Evolutionary conservation across 768 basidiomycete species (phyloP), one percentile per base, ranked within the genome.

Genomic region (Mycena albidolilacea): DNA sequence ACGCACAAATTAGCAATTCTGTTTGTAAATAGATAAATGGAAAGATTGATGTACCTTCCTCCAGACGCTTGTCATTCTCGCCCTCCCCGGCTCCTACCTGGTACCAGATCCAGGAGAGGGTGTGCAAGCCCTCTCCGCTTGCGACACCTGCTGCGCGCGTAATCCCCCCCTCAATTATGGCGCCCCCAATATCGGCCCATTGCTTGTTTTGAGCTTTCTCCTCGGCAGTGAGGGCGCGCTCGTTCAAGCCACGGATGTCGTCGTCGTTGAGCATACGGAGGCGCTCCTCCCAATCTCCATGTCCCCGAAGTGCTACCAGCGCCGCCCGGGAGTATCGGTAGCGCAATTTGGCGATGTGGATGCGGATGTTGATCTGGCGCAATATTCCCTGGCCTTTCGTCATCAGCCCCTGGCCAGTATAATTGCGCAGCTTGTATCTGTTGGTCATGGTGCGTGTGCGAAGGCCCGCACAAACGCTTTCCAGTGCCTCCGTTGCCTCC

Each of bases 381-480:
- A 43, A 43, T 10, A 48, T 48, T 14, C 46, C 46, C 17, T 48
- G 46, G 55, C 8, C 55, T 30, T 4, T 58, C 41, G 17, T 48
- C 46, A 48, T 48, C 46, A 67, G 44, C 41, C 54, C 65, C 55
- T 67, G 65, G 21, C 46, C 46, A 7, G 46, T 48, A 19, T 48
- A 48, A 19, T 48, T 14, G 7, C 17, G 12, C 14, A 48, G 38
- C 55, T 35, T 43, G 54, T 30, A 67, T 1, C 65, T 21, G 35
- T 67, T 67, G 15, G 55, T 67, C 65, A 67, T 67, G 8, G 65
- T 67, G 2, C 43, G 14, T 7, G 55, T n/a, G 7, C 65, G 41
- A 23, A 67, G 30, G 1, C 55, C 55, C 5, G 57, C 39, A 12
- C 65, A 55, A 12, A 67, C 65, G 0, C 3, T 39, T 9, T 67